A percentile compares a stretch with the other conserved stretches of the same genome.
These are phyloP conservation scores for Xanthoconium stramineum DNA, from an alignment of 768 basidiomycete genomes.

Conservation along the genomic window DNA sequence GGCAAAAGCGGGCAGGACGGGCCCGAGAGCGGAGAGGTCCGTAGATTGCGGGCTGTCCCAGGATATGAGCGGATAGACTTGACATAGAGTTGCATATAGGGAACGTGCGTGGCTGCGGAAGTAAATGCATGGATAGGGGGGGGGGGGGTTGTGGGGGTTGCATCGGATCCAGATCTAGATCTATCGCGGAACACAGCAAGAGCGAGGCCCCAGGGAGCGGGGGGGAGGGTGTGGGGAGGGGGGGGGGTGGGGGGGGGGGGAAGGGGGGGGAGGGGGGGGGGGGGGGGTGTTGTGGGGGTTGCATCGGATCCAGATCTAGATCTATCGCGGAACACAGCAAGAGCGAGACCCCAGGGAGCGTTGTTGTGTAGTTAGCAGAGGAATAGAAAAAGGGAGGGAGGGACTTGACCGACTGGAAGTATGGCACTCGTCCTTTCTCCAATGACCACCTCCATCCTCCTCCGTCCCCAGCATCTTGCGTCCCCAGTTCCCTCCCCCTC, in stretches of 20 bases:
- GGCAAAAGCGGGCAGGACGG: neutral
- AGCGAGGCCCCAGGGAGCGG: conserved; percentile 22
- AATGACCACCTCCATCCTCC: conserved; percentile 25
- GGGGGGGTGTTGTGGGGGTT: conserved; percentile 3
- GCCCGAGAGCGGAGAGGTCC: neutral
- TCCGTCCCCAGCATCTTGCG: neutral
- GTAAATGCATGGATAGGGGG: neutral
- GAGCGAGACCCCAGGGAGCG: conserved; percentile 21
- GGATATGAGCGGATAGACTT: no score
- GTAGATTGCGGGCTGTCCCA: neutral
- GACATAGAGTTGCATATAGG: no score
- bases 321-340: conserved; percentile 18
- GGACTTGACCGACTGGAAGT: neutral
- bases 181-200: conserved; percentile 16
- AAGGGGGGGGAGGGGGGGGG: neutral
- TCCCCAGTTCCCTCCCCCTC: conserved; percentile 1
- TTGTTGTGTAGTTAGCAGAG: neutral
- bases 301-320: conserved; percentile 14
- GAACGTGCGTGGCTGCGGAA: neutral
- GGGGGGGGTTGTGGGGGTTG: conserved; percentile 4
- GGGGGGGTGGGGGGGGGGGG: no score
- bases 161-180: conserved; percentile 16
- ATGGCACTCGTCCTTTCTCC: conserved; percentile 7
- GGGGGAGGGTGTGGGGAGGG: no score
- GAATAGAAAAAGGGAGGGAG: conserved; percentile 14